Conservation (phyloP, 257 asterid genomes). For the Ophiorrhiza pumila region DNA sequence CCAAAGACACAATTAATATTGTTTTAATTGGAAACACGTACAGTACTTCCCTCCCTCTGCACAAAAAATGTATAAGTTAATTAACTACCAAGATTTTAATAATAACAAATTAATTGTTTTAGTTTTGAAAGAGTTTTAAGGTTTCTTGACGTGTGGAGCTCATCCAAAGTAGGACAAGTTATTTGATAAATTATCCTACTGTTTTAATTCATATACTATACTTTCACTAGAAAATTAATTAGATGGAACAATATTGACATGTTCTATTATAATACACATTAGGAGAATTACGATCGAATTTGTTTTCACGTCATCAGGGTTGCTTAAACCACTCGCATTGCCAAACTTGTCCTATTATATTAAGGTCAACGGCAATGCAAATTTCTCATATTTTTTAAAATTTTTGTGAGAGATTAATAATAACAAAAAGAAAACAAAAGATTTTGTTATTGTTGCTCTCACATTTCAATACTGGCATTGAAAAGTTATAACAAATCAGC, state of each 20-base stretch:
- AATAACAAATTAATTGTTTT: neutral
- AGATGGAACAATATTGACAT: neutral
- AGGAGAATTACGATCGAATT: slow-evolving; percentile 17
- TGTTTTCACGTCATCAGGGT: slow-evolving; percentile 24
- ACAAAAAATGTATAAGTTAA: neutral
- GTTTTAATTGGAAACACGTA: slow-evolving; percentile 7
- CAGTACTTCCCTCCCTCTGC: neutral
- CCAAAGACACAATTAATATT: neutral
- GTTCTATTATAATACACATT: too few species aligned
- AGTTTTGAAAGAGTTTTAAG: slow-evolving; percentile 10
- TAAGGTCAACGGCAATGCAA: neutral
- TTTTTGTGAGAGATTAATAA: too few species aligned
- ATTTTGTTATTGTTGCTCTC: too few species aligned
- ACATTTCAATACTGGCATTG: too few species aligned
- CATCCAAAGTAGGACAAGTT: slow-evolving; percentile 18
- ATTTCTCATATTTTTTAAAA: neutral
- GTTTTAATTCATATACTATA: too few species aligned
- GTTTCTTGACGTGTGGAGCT: slow-evolving; percentile 36
- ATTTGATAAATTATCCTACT: neutral
- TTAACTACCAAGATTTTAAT: neutral
- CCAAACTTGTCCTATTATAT: neutral
- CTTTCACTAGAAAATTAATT: neutral
- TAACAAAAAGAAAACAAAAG: neutral
- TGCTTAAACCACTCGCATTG: slow-evolving; percentile 22
- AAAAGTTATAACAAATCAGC: too few species aligned